phyloP scores from a whole-genome alignment of 495 filamentous ascomycete species.

The Aspergillus coremiiformis region DNA sequence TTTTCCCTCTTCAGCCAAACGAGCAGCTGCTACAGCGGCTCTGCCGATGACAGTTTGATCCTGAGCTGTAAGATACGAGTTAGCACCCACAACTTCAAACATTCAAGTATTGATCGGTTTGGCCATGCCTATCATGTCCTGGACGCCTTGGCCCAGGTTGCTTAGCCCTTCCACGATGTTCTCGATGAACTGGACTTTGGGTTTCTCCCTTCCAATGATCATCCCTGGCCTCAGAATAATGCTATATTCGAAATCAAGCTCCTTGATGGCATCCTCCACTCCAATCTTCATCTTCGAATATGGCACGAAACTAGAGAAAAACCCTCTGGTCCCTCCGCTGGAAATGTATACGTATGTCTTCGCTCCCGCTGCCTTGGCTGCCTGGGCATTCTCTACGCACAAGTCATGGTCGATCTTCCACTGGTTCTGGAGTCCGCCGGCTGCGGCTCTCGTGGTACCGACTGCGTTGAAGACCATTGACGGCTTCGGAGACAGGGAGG shows the following conservation, averaged over 20 bases:
- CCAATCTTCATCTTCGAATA: slow-evolving; percentile 37
- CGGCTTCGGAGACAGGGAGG: slow-evolving; percentile 28
- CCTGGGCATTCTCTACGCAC: slow-evolving; percentile 38
- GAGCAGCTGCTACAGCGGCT: slow-evolving; percentile 31
- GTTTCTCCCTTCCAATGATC: slow-evolving; percentile 28
- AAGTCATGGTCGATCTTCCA: slow-evolving; percentile 46
- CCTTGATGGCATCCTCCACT: slow-evolving; percentile 34
- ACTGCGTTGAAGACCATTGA: slow-evolving; percentile 42
- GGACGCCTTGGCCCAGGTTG: slow-evolving; percentile 21
- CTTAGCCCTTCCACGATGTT: slow-evolving; percentile 21
- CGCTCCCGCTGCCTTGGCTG: slow-evolving; percentile 44
- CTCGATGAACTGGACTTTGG: slow-evolving; percentile 27
- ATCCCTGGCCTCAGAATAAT: slow-evolving; percentile 33
- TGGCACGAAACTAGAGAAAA: slow-evolving; percentile 21
- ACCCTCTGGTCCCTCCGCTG: slow-evolving; percentile 25
- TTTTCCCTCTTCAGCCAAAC: slow-evolving; percentile 26
- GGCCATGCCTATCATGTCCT: slow-evolving; percentile 28
- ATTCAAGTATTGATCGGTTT: neutral
- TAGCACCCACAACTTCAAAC: neutral
- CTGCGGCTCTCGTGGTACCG: slow-evolving; percentile 37
- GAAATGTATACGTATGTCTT: slow-evolving; percentile 45
- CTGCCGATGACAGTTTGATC: slow-evolving; percentile 31
- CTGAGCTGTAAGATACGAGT: slow-evolving; percentile 16
- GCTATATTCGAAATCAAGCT: slow-evolving; percentile 30
- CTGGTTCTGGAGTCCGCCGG: slow-evolving; percentile 42